Percentiles rank a stretch among this genome's conserved stretches.
Conservation (phyloP, 2,329 filamentous ascomycete species). For the Fusarium luffae region DNA sequence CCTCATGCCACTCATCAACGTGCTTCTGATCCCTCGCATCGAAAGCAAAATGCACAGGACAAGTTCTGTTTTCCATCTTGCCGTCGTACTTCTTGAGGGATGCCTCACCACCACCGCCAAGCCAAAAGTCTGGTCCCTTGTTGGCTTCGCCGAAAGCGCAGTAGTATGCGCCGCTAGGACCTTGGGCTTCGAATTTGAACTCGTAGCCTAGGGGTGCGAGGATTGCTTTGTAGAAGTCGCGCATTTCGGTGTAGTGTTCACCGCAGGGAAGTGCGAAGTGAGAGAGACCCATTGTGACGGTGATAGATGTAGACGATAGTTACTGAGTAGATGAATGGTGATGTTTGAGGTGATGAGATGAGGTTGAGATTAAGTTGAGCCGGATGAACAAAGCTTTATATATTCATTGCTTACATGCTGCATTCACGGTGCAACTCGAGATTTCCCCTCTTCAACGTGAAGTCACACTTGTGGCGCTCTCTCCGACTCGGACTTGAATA, state of each 20-base stretch:
- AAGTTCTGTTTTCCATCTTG: slow-evolving; percentile 32
- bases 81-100: slow-evolving; percentile 42
- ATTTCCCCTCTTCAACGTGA: slow-evolving; percentile 17
- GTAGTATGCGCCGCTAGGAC: slow-evolving; percentile 21
- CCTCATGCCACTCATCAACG: slow-evolving; percentile 43
- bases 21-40: slow-evolving; percentile 27
- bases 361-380: neutral
- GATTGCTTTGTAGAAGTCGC: slow-evolving; percentile 45
- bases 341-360: neutral
- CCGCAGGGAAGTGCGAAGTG: slow-evolving; percentile 42
- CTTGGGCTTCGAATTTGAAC: slow-evolving; percentile 32
- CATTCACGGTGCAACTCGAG: slow-evolving; percentile 24
- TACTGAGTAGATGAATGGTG: too few species aligned
- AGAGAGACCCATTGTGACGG: slow-evolving; percentile 12
- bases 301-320: neutral
- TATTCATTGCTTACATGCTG: neutral
- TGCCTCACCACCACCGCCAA: slow-evolving; percentile 30
- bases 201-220: slow-evolving; percentile 44
- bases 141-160: slow-evolving; percentile 39
- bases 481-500: slow-evolving; percentile 15
- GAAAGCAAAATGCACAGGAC: slow-evolving; percentile 42
- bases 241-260: slow-evolving; percentile 43
- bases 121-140: slow-evolving; percentile 40
- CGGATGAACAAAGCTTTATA: slow-evolving; percentile 3
- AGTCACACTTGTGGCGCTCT: slow-evolving; percentile 8